Percentiles rank a stretch among this genome's conserved stretches.
phyloP scores from a whole-genome alignment of 2,329 filamentous ascomycete species.

The Sarocladium strictum region DNA sequence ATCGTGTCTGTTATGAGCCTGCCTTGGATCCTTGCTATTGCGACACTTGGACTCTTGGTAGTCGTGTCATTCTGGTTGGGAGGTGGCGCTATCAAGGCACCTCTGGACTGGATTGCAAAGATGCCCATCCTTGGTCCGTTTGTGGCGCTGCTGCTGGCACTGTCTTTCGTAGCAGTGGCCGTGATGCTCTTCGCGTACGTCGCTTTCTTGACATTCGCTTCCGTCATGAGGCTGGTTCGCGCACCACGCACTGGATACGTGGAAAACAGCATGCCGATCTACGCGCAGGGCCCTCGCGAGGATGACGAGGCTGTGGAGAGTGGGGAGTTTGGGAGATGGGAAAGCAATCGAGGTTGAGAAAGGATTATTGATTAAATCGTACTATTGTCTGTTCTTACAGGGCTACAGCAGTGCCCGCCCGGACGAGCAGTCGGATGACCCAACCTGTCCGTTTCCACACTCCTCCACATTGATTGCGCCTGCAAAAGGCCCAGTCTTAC shows the following conservation, averaged over 20 bases:
- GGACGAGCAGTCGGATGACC: neutral
- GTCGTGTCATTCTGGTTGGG: neutral
- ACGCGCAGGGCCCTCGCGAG: neutral
- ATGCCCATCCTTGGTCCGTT: neutral
- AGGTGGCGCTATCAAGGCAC: neutral
- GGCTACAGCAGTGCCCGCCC: no score
- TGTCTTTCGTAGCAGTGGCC: neutral
- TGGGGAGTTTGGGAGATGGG: conserved; percentile 1
- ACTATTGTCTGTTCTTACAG: no score
- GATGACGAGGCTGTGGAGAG: neutral
- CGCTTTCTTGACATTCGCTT: neutral
- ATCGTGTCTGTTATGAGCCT: neutral
- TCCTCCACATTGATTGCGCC: no score
- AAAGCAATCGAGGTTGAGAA: conserved; percentile 5
- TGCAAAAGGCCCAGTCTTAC: no score
- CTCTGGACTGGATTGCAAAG: neutral
- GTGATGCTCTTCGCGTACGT: neutral
- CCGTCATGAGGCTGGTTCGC: neutral
- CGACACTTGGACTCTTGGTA: neutral
- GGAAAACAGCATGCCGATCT: neutral
- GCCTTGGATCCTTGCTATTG: neutral
- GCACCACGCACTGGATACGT: neutral
- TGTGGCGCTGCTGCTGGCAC: neutral
- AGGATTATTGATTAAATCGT: no score
- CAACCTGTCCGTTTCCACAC: neutral